Percentiles rank a stretch among this genome's conserved stretches.
Conservation (phyloP, 2,329 filamentous ascomycete species). For the Aspergillus arachidicola region DNA sequence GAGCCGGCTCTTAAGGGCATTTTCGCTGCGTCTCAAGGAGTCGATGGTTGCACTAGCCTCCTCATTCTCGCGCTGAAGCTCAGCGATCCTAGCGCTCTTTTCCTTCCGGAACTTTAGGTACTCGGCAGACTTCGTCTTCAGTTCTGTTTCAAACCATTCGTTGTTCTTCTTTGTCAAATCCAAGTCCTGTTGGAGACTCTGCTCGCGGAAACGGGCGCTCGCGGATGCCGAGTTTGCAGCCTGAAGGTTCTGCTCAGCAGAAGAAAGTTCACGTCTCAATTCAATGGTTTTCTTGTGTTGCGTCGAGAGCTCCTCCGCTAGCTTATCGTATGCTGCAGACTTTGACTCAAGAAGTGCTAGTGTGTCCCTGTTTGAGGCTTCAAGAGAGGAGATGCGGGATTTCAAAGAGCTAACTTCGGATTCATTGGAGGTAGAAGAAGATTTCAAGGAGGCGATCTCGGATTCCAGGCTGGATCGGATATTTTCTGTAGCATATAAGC, state of each 20-base stretch:
- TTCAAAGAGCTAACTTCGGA: slow-evolving; percentile 75
- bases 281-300: slow-evolving; percentile 88
- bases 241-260: slow-evolving; percentile 82
- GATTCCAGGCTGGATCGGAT: slow-evolving; percentile 74
- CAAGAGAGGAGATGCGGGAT: slow-evolving; percentile 80
- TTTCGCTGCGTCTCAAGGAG: slow-evolving; percentile 75
- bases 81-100: slow-evolving; percentile 84
- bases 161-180: slow-evolving; percentile 85
- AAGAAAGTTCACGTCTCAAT: slow-evolving; percentile 77
- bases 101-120: slow-evolving; percentile 91
- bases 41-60: slow-evolving; percentile 79
- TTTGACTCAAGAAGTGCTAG: slow-evolving; percentile 88
- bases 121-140: slow-evolving; percentile 87
- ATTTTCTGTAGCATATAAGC: slow-evolving; percentile 62
- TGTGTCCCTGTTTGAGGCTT: slow-evolving; percentile 90
- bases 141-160: slow-evolving; percentile 89
- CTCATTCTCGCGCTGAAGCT: slow-evolving; percentile 85
- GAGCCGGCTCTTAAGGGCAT: slow-evolving; percentile 76
- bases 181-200: slow-evolving; percentile 86
- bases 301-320: slow-evolving; percentile 82
- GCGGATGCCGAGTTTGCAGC: slow-evolving; percentile 76
- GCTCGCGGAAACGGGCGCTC: slow-evolving; percentile 85
- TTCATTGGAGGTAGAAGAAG: slow-evolving; percentile 66
- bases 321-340: slow-evolving; percentile 78
- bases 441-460: slow-evolving; percentile 77